Conservation (phyloP, 2,329 filamentous ascomycete species). For the Microthyrium microscopicum region DNA sequence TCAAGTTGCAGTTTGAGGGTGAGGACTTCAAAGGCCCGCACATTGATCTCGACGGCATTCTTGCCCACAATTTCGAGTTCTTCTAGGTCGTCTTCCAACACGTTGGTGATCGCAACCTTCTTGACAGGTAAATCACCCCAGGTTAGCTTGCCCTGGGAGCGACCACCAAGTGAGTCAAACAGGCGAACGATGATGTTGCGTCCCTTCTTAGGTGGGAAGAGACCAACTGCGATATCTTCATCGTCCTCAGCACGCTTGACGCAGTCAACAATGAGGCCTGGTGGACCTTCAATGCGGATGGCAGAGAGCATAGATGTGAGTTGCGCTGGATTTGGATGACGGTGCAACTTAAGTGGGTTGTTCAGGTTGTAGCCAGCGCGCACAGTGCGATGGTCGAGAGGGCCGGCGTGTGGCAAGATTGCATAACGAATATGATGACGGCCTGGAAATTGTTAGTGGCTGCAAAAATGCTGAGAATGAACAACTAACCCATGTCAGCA, state of each 20-base stretch:
- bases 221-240: conserved; percentile 31
- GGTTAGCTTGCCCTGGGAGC: conserved; percentile 51
- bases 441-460: conserved; percentile 18
- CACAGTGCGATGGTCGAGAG: conserved; percentile 56
- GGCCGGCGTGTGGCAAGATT: conserved; percentile 67
- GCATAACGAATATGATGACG: conserved; percentile 76
- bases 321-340: conserved; percentile 15
- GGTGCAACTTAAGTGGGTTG: conserved; percentile 50
- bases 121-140: conserved; percentile 52
- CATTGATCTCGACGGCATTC: conserved; percentile 20
- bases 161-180: conserved; percentile 79
- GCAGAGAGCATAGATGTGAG: conserved; percentile 28
- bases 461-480: background rate
- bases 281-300: conserved; percentile 47
- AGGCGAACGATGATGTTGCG: conserved; percentile 69
- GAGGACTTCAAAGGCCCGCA: conserved; percentile 73
- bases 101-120: conserved; percentile 66
- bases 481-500: conserved; percentile 59
- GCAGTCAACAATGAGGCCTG: conserved; percentile 64
- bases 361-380: conserved; percentile 84
- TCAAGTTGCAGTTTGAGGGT: conserved; percentile 53
- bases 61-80: conserved; percentile 38
- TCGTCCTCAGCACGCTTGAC: conserved; percentile 66
- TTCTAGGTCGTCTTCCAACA: conserved; percentile 74
- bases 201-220: conserved; percentile 48